Conservation (phyloP, 1,284 basidiomycete species). For the Kalmanozyma brasiliensis region DNA sequence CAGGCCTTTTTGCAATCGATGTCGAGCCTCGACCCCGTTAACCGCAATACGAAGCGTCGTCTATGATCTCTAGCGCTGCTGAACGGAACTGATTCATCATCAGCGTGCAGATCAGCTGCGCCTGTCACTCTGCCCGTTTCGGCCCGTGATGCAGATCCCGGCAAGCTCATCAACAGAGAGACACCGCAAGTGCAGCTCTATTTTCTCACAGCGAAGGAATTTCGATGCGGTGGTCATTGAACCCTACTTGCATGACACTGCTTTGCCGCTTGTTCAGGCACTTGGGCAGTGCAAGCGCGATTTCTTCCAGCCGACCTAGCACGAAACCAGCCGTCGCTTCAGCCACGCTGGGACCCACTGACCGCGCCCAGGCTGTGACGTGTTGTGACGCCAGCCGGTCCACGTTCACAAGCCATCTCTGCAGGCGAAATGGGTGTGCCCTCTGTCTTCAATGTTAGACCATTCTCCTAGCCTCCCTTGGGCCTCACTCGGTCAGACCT, state of each 20-base stretch:
- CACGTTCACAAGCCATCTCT: slow-evolving; percentile 18
- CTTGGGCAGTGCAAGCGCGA: neutral
- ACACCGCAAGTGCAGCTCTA: neutral
- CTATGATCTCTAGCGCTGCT: slow-evolving; percentile 9
- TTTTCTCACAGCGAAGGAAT: neutral
- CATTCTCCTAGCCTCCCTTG: too few species aligned
- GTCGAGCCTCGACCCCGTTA: too few species aligned
- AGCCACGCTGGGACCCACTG: slow-evolving; percentile 29
- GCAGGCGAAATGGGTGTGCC: too few species aligned
- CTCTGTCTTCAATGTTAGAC: too few species aligned
- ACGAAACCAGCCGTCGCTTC: slow-evolving; percentile 29
- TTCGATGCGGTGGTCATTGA: slow-evolving; percentile 5
- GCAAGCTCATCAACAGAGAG: neutral
- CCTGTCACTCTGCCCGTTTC: too few species aligned
- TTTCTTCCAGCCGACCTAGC: slow-evolving; percentile 42
- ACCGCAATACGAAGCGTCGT: neutral
- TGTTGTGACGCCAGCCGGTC: slow-evolving; percentile 9
- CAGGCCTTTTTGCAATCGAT: too few species aligned
- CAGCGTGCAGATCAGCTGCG: neutral
- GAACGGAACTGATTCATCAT: neutral
- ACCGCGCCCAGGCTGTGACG: slow-evolving; percentile 9
- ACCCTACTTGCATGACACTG: slow-evolving; percentile 31
- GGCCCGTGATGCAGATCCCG: slow-evolving; percentile 7
- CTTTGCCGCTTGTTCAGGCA: neutral
- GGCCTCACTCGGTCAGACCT: too few species aligned